Percentiles rank a stretch among this genome's conserved stretches.
These are phyloP conservation scores for Ascochyta clinopodiicola DNA, from an alignment of 2,329 filamentous ascomycete species.

Conservation along the genomic window DNA sequence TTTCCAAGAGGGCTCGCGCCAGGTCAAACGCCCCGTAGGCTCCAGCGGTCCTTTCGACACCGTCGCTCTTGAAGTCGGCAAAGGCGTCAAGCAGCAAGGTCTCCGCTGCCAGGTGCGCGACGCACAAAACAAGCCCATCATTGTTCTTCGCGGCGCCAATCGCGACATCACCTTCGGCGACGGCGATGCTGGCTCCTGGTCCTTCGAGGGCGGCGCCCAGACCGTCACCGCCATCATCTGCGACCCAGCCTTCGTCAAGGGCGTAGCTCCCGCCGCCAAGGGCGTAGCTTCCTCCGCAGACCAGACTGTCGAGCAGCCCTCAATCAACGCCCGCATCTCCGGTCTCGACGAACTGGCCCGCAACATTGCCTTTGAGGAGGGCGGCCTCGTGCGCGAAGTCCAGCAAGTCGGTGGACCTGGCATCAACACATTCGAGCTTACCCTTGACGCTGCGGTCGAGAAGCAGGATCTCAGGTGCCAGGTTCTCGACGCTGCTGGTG, in stretches of 20 bases:
- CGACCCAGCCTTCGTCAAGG: constrained; percentile 11
- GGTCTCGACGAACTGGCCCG: constrained; percentile 12
- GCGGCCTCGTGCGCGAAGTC: constrained; percentile 7
- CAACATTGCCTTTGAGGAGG: constrained; percentile 11
- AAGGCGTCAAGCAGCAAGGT: constrained; percentile 16
- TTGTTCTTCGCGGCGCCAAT: constrained; percentile 15
- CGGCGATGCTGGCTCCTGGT: constrained; percentile 6
- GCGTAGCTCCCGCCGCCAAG: not conserved
- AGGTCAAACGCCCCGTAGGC: constrained; percentile 1
- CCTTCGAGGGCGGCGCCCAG: constrained; percentile 4
- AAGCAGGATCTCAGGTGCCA: constrained; percentile 24
- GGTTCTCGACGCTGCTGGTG: constrained; percentile 13
- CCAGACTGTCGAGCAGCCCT: not conserved
- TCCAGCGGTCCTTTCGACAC: constrained; percentile 17
- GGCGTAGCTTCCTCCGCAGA: constrained; percentile 1
- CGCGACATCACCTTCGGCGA: constrained; percentile 22
- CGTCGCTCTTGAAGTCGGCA: constrained; percentile 16
- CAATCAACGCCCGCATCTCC: constrained; percentile 11
- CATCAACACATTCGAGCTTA: constrained; percentile 19
- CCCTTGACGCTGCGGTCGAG: constrained; percentile 13
- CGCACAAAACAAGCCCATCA: constrained; percentile 13
- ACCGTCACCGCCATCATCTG: constrained; percentile 11
- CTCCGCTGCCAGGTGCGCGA: constrained; percentile 22
- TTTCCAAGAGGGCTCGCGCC: constrained; percentile 9
- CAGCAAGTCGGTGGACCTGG: not conserved